These are phyloP conservation scores for Magnaporthiopsis poae DNA, from an alignment of 2,329 filamentous ascomycete genomes.

Conservation along the genomic window DNA sequence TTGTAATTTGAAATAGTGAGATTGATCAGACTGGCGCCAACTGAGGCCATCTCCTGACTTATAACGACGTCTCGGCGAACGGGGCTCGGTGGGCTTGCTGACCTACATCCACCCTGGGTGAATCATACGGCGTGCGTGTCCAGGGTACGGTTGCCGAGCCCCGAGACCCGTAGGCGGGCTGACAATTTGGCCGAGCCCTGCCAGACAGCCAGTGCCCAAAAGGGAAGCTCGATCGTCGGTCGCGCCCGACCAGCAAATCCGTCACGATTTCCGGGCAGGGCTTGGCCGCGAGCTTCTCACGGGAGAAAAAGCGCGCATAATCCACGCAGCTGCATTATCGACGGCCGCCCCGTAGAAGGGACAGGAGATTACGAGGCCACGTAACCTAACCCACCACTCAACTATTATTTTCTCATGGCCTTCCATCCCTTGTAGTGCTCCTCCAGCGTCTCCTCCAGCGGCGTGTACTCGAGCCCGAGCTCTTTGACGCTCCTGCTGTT, in stretches of 20 bases:
- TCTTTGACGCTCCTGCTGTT: constrained; percentile 44
- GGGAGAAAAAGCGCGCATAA: no score
- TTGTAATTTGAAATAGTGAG: background rate
- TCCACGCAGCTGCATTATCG: no score
- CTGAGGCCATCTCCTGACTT: background rate
- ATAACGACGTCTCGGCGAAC: background rate
- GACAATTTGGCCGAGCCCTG: background rate
- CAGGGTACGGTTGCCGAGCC: background rate
- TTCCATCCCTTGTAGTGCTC: constrained; percentile 2
- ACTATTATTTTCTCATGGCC: background rate
- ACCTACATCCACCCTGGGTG: background rate
- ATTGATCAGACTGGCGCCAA: background rate
- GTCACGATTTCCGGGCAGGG: background rate
- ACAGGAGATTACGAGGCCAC: background rate
- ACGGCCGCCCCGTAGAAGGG: no score
- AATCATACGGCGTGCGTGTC: background rate
- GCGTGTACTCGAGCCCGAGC: constrained; percentile 49
- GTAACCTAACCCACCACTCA: background rate
- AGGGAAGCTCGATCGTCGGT: background rate
- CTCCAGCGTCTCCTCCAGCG: constrained; percentile 37
- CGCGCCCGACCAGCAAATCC: no score
- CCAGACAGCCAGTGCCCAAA: background rate
- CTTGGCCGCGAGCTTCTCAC: background rate
- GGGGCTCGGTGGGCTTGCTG: background rate
- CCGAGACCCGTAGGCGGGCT: background rate